phyloP scores from a whole-genome alignment of 2,329 filamentous ascomycete genomes.

The Hirsutella minnesotensis region DNA sequence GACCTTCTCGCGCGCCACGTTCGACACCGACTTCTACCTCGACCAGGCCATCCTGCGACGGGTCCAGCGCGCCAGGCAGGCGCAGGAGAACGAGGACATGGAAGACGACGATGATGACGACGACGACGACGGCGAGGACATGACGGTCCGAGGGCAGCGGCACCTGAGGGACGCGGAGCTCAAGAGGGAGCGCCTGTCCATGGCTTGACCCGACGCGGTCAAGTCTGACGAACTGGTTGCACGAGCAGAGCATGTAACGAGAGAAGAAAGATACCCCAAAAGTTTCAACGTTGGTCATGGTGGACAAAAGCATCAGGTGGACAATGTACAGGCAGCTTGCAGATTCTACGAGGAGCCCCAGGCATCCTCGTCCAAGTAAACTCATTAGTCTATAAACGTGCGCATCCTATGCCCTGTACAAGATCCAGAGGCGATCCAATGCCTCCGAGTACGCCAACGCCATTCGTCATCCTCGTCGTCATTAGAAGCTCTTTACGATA shows the following conservation, averaged over 20 bases:
- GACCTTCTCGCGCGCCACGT: conserved; percentile 29
- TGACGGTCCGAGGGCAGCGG: conserved; percentile 13
- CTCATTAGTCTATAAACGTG: no score
- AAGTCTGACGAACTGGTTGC: not conserved
- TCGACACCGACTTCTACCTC: conserved; percentile 37
- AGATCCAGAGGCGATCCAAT: no score
- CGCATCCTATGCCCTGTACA: no score
- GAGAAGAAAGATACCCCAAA: conserved; percentile 6
- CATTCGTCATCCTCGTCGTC: no score
- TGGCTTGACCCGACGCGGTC: not conserved
- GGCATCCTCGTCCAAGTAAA: no score
- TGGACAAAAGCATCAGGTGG: not conserved
- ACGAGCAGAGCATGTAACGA: not conserved
- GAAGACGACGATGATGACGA: conserved; percentile 22
- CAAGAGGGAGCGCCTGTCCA: conserved; percentile 11
- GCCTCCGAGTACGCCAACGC: no score
- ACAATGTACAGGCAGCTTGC: not conserved
- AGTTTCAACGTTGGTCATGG: not conserved
- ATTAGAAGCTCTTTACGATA: not conserved
- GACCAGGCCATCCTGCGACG: conserved; percentile 46
- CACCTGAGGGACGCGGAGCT: conserved; percentile 6
- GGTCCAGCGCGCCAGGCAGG: conserved; percentile 41
- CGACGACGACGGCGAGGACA: conserved; percentile 10
- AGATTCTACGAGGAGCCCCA: no score
- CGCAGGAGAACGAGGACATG: conserved; percentile 30